Percentiles rank a stretch among this genome's conserved stretches.
Evolutionary conservation across 805 yeast genomes (phyloP).

Genomic region (Pichia kluyveri): DNA sequence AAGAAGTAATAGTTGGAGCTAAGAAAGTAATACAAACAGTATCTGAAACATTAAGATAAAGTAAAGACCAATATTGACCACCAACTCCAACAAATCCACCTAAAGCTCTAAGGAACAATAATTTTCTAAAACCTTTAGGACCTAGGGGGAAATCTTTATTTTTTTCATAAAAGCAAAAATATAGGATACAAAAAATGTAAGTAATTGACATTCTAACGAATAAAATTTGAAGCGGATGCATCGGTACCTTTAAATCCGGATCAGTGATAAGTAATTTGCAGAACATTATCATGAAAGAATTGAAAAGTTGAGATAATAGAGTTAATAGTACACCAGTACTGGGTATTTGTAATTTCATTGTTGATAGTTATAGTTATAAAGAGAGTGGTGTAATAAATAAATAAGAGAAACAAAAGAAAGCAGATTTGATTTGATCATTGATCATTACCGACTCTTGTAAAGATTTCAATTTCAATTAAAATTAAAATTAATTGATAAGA

Average conservation of each 20-base stretch:
- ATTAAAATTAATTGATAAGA: too few relatives aligned
- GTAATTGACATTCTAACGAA: slow-evolving; percentile 74
- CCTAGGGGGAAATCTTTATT: slow-evolving; percentile 46
- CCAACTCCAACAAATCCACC: slow-evolving; percentile 78
- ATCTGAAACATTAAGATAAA: slow-evolving; percentile 69
- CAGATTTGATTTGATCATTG: too few relatives aligned
- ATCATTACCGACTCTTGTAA: too few relatives aligned
- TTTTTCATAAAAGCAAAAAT: slow-evolving; percentile 34
- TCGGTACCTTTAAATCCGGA: slow-evolving; percentile 45
- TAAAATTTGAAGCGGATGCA: slow-evolving; percentile 73
- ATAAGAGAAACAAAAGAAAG: too few relatives aligned
- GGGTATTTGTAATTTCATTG: neutral
- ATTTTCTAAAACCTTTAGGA: slow-evolving; percentile 4
- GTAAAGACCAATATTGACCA: slow-evolving; percentile 65
- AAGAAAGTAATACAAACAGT: slow-evolving; percentile 74
- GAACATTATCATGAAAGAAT: slow-evolving; percentile 66
- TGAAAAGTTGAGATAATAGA: slow-evolving; percentile 59
- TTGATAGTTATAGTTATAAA: neutral
- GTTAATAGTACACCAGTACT: slow-evolving; percentile 53
- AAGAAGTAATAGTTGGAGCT: slow-evolving; percentile 67
- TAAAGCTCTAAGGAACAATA: slow-evolving; percentile 42
- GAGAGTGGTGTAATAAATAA: neutral
- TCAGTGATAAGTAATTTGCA: slow-evolving; percentile 70
- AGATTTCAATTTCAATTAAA: too few relatives aligned
- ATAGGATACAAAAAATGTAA: slow-evolving; percentile 43